These are phyloP conservation scores for Chrysopogon serrulatus DNA, from an alignment of 176 grass and related monocot species.

Conservation along the genomic window DNA sequence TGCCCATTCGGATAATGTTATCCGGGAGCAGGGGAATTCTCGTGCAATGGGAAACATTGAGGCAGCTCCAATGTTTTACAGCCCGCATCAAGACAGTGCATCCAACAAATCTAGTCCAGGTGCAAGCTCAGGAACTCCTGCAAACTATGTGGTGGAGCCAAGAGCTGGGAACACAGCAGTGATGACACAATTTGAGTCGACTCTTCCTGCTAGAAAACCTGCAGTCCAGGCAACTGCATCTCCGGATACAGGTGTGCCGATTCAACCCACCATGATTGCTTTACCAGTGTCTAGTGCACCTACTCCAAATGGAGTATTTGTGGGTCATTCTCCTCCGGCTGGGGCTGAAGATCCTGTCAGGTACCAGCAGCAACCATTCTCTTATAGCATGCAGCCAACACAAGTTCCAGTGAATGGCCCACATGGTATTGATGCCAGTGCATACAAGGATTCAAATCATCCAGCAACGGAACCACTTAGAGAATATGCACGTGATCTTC, in stretches of 20 bases:
- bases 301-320: constrained; percentile 44
- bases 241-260: constrained; percentile 28
- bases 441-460: constrained; percentile 49
- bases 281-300: constrained; percentile 32
- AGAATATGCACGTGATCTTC: constrained; percentile 47
- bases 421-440: constrained; percentile 21
- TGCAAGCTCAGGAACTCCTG: constrained; percentile 21
- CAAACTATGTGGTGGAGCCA: constrained; percentile 28
- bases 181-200: constrained; percentile 32
- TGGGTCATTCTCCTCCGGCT: constrained; percentile 31
- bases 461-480: constrained; percentile 33
- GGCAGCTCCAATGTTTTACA: constrained; percentile 45
- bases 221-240: constrained; percentile 27
- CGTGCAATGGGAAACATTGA: constrained; percentile 19
- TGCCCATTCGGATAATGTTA: constrained; percentile 66
- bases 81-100: constrained; percentile 45
- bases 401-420: constrained; percentile 31
- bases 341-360: constrained; percentile 38
- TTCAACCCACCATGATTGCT: constrained; percentile 34
- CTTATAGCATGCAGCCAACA: constrained; percentile 41
- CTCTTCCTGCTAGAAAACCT: constrained; percentile 26
- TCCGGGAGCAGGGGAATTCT: constrained; percentile 48
- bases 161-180: constrained; percentile 23
- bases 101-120: constrained; percentile 31
- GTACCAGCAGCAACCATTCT: constrained; percentile 46